These are phyloP conservation scores for Chlorophyllum brunneum DNA, from an alignment of 768 basidiomycete genomes.

Conservation along the genomic window DNA sequence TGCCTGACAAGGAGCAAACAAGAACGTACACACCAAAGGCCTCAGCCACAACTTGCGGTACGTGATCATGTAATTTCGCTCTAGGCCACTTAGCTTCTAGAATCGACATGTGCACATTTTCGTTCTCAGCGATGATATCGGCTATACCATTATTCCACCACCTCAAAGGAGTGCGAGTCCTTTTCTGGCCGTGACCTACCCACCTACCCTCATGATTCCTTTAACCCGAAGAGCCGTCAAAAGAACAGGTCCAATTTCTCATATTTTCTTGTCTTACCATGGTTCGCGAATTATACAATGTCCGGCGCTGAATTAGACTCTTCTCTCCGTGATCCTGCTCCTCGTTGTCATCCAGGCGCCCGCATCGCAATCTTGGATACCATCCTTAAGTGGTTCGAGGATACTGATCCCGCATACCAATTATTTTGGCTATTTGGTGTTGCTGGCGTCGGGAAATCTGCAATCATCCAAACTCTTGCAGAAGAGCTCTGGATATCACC, in stretches of 20 bases:
- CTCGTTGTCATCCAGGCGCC: background rate
- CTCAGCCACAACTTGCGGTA: too few relatives aligned
- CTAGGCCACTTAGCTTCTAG: too few relatives aligned
- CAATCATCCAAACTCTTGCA: background rate
- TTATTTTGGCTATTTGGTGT: background rate
- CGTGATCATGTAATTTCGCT: too few relatives aligned
- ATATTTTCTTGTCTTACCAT: background rate
- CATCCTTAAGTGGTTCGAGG: background rate
- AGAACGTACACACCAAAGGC: too few relatives aligned
- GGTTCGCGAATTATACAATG: background rate
- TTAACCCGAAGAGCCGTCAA: too few relatives aligned
- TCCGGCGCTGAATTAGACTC: background rate
- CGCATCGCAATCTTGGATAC: background rate
- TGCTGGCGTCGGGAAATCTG: background rate
- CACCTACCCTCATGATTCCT: too few relatives aligned
- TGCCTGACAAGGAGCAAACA: too few relatives aligned
- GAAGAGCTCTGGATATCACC: background rate
- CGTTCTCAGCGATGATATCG: too few relatives aligned
- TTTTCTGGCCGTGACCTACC: too few relatives aligned
- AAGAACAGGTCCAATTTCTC: background rate
- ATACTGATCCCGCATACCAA: background rate
- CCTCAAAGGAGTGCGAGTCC: too few relatives aligned
- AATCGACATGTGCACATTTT: too few relatives aligned
- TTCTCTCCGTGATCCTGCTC: background rate
- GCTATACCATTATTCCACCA: too few relatives aligned